phyloP scores from a whole-genome alignment of 768 basidiomycete species.

The Psilocybe cubensis region DNA sequence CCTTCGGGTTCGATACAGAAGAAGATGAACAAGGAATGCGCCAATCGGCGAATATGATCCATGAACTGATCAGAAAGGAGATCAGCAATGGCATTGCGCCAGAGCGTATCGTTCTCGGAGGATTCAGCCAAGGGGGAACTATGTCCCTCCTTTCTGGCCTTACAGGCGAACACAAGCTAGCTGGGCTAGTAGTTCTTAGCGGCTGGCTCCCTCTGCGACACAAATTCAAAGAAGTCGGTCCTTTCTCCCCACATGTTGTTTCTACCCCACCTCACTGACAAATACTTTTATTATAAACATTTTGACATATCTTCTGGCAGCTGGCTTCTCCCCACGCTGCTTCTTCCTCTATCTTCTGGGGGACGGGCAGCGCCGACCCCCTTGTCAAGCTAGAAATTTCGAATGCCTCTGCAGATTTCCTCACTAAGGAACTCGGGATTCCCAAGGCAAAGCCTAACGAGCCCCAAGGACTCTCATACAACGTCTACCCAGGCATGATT shows the following conservation, averaged over 20 bases:
- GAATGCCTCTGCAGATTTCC: slow-evolving; percentile 54
- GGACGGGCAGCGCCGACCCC: slow-evolving; percentile 78
- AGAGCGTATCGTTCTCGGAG: slow-evolving; percentile 80
- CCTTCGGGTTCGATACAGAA: slow-evolving; percentile 57
- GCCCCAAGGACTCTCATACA: slow-evolving; percentile 64
- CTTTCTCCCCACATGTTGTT: not conserved
- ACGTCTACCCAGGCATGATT: slow-evolving; percentile 65
- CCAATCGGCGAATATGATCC: slow-evolving; percentile 60
- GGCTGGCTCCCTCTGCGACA: slow-evolving; percentile 76
- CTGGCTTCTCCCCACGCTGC: slow-evolving; percentile 63
- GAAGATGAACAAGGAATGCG: slow-evolving; percentile 86
- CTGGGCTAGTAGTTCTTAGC: slow-evolving; percentile 73
- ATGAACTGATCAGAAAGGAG: slow-evolving; percentile 74
- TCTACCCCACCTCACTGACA: slow-evolving; percentile 7
- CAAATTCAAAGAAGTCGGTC: slow-evolving; percentile 66
- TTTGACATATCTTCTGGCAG: slow-evolving; percentile 35
- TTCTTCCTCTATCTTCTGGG: slow-evolving; percentile 83
- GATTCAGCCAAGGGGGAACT: slow-evolving; percentile 86
- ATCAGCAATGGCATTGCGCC: slow-evolving; percentile 65
- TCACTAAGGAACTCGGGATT: slow-evolving; percentile 59
- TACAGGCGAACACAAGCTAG: slow-evolving; percentile 67
- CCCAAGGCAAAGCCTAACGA: slow-evolving; percentile 42
- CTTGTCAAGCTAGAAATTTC: slow-evolving; percentile 66
- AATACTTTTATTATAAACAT: not conserved
- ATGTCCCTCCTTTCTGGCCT: slow-evolving; percentile 80